These are phyloP conservation scores for Linanthus parryae DNA, from an alignment of 148 eudicot genomes.

Conservation along the genomic window DNA sequence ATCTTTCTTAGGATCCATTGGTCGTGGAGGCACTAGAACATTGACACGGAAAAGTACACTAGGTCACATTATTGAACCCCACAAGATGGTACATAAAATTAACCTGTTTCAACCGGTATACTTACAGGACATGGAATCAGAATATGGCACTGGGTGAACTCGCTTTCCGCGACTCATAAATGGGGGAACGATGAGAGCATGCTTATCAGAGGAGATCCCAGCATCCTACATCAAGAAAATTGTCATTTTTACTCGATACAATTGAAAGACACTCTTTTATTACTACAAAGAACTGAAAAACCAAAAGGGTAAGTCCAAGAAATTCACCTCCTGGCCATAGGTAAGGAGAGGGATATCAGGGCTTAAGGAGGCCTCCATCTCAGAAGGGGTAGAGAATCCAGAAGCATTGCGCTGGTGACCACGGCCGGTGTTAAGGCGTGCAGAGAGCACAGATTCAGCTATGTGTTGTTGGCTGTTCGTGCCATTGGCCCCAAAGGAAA, in stretches of 20 bases:
- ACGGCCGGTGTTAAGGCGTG: slow-evolving; percentile 29
- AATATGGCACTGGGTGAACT: slow-evolving; percentile 45
- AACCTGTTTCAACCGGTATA: not conserved
- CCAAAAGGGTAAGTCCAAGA: not conserved
- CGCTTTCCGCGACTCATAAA: slow-evolving; percentile 54
- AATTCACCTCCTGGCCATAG: slow-evolving; percentile 56
- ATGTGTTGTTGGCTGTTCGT: slow-evolving; percentile 21
- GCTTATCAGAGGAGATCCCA: slow-evolving; percentile 60
- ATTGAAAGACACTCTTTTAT: not conserved
- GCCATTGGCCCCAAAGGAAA: slow-evolving; percentile 23
- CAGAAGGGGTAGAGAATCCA: slow-evolving; percentile 41
- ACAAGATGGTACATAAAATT: not conserved
- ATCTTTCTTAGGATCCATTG: slow-evolving; percentile 80
- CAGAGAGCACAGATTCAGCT: slow-evolving; percentile 23
- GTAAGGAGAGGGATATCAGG: slow-evolving; percentile 64
- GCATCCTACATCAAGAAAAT: slow-evolving; percentile 33
- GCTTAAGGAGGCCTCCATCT: slow-evolving; percentile 35
- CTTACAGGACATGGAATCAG: slow-evolving; percentile 63
- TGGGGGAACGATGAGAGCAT: slow-evolving; percentile 68
- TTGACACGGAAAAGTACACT: slow-evolving; percentile 3
- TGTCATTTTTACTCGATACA: not conserved
- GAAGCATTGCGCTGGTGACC: slow-evolving; percentile 30
- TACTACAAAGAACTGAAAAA: not conserved
- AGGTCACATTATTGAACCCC: not conserved
- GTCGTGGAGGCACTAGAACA: slow-evolving; percentile 51